Evolutionary conservation across 768 basidiomycete species (phyloP).

Genomic region (Termitomyces sp.): DNA sequence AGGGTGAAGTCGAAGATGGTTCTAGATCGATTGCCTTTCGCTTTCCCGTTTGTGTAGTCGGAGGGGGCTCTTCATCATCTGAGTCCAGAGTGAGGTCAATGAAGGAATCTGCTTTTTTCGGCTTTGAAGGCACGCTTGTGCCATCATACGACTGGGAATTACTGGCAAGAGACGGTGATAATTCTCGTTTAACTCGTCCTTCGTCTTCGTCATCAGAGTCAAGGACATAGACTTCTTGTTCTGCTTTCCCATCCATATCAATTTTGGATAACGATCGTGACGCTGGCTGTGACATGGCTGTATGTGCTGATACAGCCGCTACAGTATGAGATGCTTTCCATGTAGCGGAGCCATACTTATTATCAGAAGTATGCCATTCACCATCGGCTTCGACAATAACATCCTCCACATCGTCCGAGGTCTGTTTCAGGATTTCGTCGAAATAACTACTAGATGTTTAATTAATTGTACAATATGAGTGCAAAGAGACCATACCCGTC

Average conservation of each 20-base stretch:
- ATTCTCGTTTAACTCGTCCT: constrained; percentile 66
- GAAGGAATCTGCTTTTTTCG: constrained; percentile 38
- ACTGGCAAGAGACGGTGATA: constrained; percentile 60
- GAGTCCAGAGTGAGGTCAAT: constrained; percentile 84
- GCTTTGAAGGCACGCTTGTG: constrained; percentile 20
- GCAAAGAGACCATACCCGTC: constrained; percentile 63
- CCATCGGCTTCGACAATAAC: constrained; percentile 93
- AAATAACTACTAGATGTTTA: constrained; percentile 60
- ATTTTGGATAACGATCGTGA: constrained; percentile 15
- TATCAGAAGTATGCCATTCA: constrained; percentile 92
- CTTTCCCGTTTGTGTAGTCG: constrained; percentile 38
- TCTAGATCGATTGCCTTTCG: constrained; percentile 55
- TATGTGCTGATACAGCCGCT: constrained; percentile 18
- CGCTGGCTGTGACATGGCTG: constrained; percentile 20
- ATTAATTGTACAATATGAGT: not conserved
- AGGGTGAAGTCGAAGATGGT: constrained; percentile 35
- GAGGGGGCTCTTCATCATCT: constrained; percentile 57
- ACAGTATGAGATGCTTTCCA: constrained; percentile 61
- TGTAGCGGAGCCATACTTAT: constrained; percentile 67
- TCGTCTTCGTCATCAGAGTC: constrained; percentile 81
- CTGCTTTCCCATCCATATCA: constrained; percentile 36
- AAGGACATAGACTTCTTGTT: constrained; percentile 56
- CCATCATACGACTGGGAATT: constrained; percentile 32
- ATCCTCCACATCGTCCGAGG: constrained; percentile 79
- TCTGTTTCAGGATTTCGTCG: constrained; percentile 73